Percentiles rank a stretch among this genome's conserved stretches.
Conservation (phyloP, 2,329 filamentous ascomycete genomes). For the Phoma sp. region DNA sequence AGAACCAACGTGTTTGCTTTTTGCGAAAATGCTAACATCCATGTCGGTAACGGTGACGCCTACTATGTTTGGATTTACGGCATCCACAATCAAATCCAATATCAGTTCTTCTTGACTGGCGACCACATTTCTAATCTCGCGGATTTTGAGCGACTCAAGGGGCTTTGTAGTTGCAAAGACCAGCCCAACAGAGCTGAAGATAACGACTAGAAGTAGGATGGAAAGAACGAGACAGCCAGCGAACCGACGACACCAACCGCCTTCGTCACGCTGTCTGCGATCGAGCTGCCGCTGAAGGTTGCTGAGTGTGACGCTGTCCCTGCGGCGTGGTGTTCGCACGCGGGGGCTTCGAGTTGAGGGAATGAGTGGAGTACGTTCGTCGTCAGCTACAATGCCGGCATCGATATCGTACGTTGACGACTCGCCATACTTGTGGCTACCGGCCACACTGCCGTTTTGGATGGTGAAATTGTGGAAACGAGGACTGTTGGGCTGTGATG, state of each 20-base stretch:
- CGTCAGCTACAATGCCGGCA: conserved; percentile 78
- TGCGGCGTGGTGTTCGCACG: conserved; percentile 55
- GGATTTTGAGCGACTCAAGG: conserved; percentile 76
- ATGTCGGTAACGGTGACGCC: conserved; percentile 84
- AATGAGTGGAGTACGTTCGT: conserved; percentile 86
- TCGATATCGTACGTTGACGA: conserved; percentile 79
- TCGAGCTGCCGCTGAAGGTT: conserved; percentile 66
- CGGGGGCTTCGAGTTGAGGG: conserved; percentile 67
- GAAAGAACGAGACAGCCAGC: conserved; percentile 88
- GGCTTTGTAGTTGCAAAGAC: conserved; percentile 91
- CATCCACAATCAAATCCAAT: conserved; percentile 86
- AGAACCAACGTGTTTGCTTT: conserved; percentile 83
- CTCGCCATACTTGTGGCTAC: conserved; percentile 64
- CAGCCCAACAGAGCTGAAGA: conserved; percentile 86
- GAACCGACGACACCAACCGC: conserved; percentile 71
- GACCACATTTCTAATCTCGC: conserved; percentile 85
- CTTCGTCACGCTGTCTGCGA: conserved; percentile 62
- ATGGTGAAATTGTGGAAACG: conserved; percentile 56
- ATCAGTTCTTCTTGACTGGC: conserved; percentile 95
- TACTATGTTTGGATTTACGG: conserved; percentile 91
- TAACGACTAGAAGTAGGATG: conserved; percentile 78
- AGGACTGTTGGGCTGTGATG: conserved; percentile 73
- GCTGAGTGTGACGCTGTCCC: conserved; percentile 59
- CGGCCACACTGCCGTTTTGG: conserved; percentile 37
- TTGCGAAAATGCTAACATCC: conserved; percentile 92